Percentiles rank a stretch among this genome's conserved stretches.
Evolutionary conservation across 2,329 filamentous ascomycete species (phyloP).

Genomic region (Aureobasidium mangrovei): DNA sequence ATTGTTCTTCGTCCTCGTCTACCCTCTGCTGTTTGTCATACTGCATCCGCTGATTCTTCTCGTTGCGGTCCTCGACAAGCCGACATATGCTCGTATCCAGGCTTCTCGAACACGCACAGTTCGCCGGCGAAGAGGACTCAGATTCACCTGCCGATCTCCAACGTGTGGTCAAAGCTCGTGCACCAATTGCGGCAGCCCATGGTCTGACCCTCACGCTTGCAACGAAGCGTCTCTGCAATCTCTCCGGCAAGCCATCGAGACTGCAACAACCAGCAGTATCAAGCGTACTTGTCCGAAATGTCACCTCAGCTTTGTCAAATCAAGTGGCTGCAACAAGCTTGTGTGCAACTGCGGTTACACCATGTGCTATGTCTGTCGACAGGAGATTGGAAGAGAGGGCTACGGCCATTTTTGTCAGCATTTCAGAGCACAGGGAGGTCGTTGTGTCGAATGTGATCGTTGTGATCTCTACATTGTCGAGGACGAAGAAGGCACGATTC

Average conservation of each 20-base stretch:
- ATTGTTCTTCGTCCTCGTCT: conserved; percentile 48
- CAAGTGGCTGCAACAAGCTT: conserved; percentile 90
- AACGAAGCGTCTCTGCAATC: conserved; percentile 75
- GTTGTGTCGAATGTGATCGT: conserved; percentile 66
- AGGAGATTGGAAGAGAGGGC: conserved; percentile 54
- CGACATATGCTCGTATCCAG: conserved; percentile 38
- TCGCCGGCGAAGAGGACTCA: conserved; percentile 61
- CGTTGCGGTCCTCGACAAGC: conserved; percentile 23
- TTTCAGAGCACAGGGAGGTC: conserved; percentile 71
- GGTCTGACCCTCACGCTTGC: conserved; percentile 84
- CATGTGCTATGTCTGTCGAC: conserved; percentile 94
- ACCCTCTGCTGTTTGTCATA: conserved; percentile 42
- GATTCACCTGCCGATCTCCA: conserved; percentile 67
- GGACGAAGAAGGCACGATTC: conserved; percentile 37
- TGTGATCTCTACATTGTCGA: conserved; percentile 43
- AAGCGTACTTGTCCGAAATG: conserved; percentile 93
- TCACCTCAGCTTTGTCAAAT: conserved; percentile 86
- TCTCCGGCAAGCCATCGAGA: conserved; percentile 80
- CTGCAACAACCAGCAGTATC: conserved; percentile 85
- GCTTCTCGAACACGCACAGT: conserved; percentile 58
- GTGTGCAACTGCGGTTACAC: conserved; percentile 92
- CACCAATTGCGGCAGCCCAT: conserved; percentile 69
- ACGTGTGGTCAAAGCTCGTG: conserved; percentile 65
- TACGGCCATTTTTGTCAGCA: conserved; percentile 96
- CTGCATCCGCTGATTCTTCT: conserved; percentile 35